phyloP scores from a whole-genome alignment of 1,284 basidiomycete genomes.

The Heliocybe sulcata region DNA sequence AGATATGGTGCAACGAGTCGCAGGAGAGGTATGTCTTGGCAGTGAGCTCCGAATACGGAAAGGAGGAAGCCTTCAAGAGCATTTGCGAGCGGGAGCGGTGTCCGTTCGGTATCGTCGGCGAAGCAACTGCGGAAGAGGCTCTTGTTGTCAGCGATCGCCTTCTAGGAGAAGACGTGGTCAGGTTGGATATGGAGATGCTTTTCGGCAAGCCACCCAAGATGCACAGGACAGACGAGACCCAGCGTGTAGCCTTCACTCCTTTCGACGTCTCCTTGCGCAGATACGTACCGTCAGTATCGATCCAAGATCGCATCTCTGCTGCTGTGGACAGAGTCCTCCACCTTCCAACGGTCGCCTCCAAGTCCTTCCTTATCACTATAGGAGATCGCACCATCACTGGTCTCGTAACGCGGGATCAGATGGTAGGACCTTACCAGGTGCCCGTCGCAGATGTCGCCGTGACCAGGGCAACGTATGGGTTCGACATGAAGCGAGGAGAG shows the following conservation, averaged over 20 bases:
- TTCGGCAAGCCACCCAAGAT: slow-evolving; percentile 97
- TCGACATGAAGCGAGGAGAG: slow-evolving; percentile 79
- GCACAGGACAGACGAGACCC: slow-evolving; percentile 66
- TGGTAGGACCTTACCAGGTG: slow-evolving; percentile 99
- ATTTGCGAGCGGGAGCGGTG: slow-evolving; percentile 89
- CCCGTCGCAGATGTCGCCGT: slow-evolving; percentile 98
- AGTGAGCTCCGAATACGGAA: slow-evolving; percentile 46
- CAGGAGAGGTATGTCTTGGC: slow-evolving; percentile 98
- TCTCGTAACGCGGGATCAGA: slow-evolving; percentile 93
- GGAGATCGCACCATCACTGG: slow-evolving; percentile 95
- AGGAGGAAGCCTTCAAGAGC: slow-evolving; percentile 55
- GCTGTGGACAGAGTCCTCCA: slow-evolving; percentile 82
- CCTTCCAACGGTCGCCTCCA: slow-evolving; percentile 90
- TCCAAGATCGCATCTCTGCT: slow-evolving; percentile 40
- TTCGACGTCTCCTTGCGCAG: slow-evolving; percentile 72
- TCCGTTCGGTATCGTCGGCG: slow-evolving; percentile 88
- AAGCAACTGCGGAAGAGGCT: slow-evolving; percentile 75
- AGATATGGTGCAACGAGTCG: slow-evolving; percentile 99
- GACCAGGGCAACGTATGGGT: slow-evolving; percentile 92
- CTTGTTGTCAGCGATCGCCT: slow-evolving; percentile 89
- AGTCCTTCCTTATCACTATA: slow-evolving; percentile 97
- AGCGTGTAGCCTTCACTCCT: slow-evolving; percentile 36
- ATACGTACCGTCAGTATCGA: slow-evolving; percentile 47
- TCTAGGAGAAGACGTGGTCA: slow-evolving; percentile 75
- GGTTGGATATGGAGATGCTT: slow-evolving; percentile 90